Conservation (phyloP, 202 grass and related monocot genomes). For the Schoenoplectus tabernaemontani region DNA sequence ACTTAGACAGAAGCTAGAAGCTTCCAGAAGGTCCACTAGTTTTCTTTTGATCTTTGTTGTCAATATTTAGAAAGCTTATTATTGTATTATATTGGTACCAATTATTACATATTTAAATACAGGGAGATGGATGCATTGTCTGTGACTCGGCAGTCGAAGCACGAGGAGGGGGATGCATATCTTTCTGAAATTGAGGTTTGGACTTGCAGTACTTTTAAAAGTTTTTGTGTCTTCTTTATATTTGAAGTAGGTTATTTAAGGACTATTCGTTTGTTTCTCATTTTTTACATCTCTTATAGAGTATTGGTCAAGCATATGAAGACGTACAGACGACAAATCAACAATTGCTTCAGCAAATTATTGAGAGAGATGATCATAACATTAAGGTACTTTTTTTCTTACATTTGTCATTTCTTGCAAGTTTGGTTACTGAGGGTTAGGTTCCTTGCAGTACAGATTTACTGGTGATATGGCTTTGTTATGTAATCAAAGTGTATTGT, state of each 20-base stretch:
- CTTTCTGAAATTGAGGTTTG: constrained; percentile 72
- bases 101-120: constrained; percentile 21
- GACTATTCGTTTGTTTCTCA: constrained; percentile 16
- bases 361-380: constrained; percentile 92
- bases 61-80: not conserved
- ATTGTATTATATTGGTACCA: constrained; percentile 18
- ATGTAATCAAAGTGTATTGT: constrained; percentile 4
- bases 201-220: constrained; percentile 9
- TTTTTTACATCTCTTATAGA: constrained; percentile 33
- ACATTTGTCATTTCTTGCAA: not conserved
- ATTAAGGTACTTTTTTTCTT: constrained; percentile 47
- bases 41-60: not conserved
- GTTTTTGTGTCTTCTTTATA: constrained; percentile 16
- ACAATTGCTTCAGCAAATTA: constrained; percentile 80
- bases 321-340: constrained; percentile 82
- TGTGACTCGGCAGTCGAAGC: constrained; percentile 58
- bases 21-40: constrained; percentile 45
- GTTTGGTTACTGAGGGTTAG: not conserved
- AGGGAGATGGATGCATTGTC: constrained; percentile 63
- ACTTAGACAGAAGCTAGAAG: constrained; percentile 58
- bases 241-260: not conserved
- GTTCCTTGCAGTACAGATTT: not conserved
- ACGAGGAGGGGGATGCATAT: constrained; percentile 69
- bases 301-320: constrained; percentile 76
- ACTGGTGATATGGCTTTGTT: not conserved